Conservation (phyloP, 345 rosid genomes). For the Brassica incana region DNA sequence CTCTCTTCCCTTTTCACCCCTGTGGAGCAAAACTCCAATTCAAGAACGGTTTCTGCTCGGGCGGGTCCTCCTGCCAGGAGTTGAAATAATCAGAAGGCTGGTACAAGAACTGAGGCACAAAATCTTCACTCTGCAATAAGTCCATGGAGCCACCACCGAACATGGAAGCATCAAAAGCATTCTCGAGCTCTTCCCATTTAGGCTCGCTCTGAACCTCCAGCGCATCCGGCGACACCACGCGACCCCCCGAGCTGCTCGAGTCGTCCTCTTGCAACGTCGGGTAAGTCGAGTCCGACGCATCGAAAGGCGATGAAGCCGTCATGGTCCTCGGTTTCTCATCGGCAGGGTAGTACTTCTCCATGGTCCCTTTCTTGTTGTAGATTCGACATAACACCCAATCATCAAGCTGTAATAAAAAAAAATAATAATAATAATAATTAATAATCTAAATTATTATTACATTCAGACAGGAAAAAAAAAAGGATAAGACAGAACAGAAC, state of each 20-base stretch:
- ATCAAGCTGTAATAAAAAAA: slow-evolving; percentile 56
- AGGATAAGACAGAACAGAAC: not conserved
- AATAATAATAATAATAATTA: not conserved
- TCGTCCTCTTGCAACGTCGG: slow-evolving; percentile 60
- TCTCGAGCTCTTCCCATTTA: slow-evolving; percentile 45
- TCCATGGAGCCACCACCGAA: slow-evolving; percentile 40
- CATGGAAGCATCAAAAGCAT: slow-evolving; percentile 41
- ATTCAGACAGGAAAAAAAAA: not conserved
- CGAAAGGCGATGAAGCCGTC: slow-evolving; percentile 37
- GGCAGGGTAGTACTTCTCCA: slow-evolving; percentile 49
- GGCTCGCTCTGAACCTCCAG: slow-evolving; percentile 68
- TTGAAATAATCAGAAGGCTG: slow-evolving; percentile 37
- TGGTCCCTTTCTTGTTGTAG: slow-evolving; percentile 82
- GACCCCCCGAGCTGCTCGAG: slow-evolving; percentile 84
- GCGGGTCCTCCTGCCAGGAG: slow-evolving; percentile 22
- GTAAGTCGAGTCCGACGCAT: slow-evolving; percentile 62
- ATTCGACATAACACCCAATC: slow-evolving; percentile 89
- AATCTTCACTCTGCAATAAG: slow-evolving; percentile 50
- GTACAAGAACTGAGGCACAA: slow-evolving; percentile 51
- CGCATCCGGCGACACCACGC: slow-evolving; percentile 58
- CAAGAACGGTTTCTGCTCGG: slow-evolving; percentile 40
- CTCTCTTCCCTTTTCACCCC: not conserved
- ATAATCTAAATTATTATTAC: not conserved
- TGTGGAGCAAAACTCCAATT: slow-evolving; percentile 37
- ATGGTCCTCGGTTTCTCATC: slow-evolving; percentile 35